phyloP scores from a whole-genome alignment of 2,329 filamentous ascomycete genomes.

The Metarhizium anisopliae region DNA sequence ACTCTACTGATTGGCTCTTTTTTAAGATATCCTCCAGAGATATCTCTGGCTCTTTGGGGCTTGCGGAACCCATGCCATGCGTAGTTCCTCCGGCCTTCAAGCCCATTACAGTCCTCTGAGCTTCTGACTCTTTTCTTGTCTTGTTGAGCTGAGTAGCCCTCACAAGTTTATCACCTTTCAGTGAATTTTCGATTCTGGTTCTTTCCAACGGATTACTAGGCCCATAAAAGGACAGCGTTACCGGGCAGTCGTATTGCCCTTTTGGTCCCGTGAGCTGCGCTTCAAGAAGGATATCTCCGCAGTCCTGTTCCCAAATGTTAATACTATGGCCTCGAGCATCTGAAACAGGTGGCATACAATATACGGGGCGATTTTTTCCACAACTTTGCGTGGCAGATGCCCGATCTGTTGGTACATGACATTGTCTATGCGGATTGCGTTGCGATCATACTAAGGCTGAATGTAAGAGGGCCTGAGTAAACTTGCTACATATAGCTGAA shows the following conservation, averaged over 20 bases:
- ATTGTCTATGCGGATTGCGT: conserved; percentile 73
- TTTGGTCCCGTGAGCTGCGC: conserved; percentile 60
- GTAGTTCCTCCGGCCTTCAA: conserved; percentile 29
- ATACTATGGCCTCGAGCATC: background rate
- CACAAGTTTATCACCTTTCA: conserved; percentile 59
- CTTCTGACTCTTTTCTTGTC: conserved; percentile 44
- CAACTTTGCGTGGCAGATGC: conserved; percentile 60
- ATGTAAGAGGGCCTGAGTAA: background rate
- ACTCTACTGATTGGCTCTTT: conserved; percentile 58
- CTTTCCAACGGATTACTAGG: conserved; percentile 45
- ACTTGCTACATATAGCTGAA: background rate
- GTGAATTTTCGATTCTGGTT: conserved; percentile 45
- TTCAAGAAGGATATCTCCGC: conserved; percentile 54
- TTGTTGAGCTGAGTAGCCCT: conserved; percentile 46
- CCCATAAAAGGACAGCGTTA: conserved; percentile 62
- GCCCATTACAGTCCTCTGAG: conserved; percentile 35
- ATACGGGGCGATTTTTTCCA: conserved; percentile 63
- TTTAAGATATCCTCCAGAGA: conserved; percentile 56
- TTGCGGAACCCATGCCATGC: conserved; percentile 22
- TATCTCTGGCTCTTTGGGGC: conserved; percentile 26
- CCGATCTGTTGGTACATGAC: conserved; percentile 69
- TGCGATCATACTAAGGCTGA: conserved; percentile 49
- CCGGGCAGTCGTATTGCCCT: conserved; percentile 60
- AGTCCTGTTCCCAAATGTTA: conserved; percentile 33
- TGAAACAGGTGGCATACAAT: conserved; percentile 38